Base-by-base conservation (phyloP, 2,329 filamentous ascomycete genomes). In the Nothomitra cinnamomea region DNA sequence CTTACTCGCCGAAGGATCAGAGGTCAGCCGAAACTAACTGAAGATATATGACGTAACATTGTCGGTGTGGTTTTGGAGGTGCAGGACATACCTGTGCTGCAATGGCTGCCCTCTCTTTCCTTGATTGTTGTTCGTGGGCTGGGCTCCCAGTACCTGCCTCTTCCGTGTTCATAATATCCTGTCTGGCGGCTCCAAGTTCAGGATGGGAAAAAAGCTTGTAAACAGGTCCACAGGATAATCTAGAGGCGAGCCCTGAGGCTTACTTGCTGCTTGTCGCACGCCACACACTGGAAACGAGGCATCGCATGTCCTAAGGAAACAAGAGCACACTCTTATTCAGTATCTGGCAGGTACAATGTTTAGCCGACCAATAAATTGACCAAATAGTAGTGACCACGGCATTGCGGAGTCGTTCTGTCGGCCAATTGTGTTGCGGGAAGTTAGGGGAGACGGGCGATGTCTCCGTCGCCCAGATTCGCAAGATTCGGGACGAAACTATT, bases 81-180 rank as follows among this genome's bases (percentile, higher is more conserved):
- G 21, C 22, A 32, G n/a, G 17, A 22, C 24, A 19, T 42, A 54
- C 53, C 28, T 54, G 53, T 15, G 53, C 53, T 17, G 53, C 53
- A 36, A 54, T 25, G n/a, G 48, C 48, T n/a, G 53, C 53, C 35
- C 53, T 54, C 48, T 54, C 53, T 35, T 51, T 54, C 22, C 53
- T 36, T 19, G 22, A 17, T 38, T 52, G 36, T 7, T 52, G 50
- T 19, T 52, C 50, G 12, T 52, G 36, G 50, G 19, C 50, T 35
- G 50, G 50, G 4, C 45, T 49, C 19, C 45, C 45, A 17, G 24
- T 19, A 15, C 45, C 45, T 28, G 4, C 5, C 32, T 49, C 45
- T 35, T 35, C 45, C 10, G n/a, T 28, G 19, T 49, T 28, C 45
- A 49, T 49, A 32, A 32, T 32, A 35, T 49, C 19, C 45, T 35